Base-by-base conservation (phyloP, 768 basidiomycete genomes). In the Kwoniella europaea region DNA sequence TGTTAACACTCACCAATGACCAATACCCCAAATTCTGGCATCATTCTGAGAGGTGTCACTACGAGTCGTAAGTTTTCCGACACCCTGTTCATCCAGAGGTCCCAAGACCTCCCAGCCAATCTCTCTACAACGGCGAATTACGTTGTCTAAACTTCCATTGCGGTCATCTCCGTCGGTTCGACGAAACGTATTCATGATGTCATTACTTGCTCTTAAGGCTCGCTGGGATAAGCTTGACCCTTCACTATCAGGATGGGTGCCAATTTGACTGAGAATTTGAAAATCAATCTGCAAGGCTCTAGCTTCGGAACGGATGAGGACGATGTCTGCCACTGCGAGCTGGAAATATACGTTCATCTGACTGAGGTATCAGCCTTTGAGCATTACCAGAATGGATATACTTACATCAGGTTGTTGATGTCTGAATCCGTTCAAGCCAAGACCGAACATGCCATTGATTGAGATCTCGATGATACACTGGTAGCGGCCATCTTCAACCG, bases 391-490 rank as follows among this genome's bases (percentile, higher is more conserved):
- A n/a, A 13, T 16, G 18, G 15, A 63, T 22, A n/a, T 13, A 18
- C 18, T 67, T 35, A 71, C 71, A 46, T 71, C 61, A 9, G 71
- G 71, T 10, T 20, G 63, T 44, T 71, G 71, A 71, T 91, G 63
- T 41, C 68, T 10, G 43, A 52, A 69, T 4, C 63, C 68, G 35
- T 69, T 64, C 35, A 59, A 16, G 75, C 92, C 77, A 60, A 93
- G 89, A 57, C 95, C 95, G 76, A 96, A 97, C 93, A 97, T 94
- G 62, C 92, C 95, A 71, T 97, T 97, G 52, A 63, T 59, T 46
- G 72, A 75, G 27, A 68, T 55, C 55, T 76, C 74, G 53, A 75
- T 70, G 63, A 71, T 67, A 43, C 73, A 72, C 16, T 71, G 73
- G 75, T 86, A 81, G 10, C 76, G 83, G 9, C 91, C 91, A 22